Base-by-base conservation (phyloP, 2,329 filamentous ascomycete genomes). In the Sporothrix luriei region DNA sequence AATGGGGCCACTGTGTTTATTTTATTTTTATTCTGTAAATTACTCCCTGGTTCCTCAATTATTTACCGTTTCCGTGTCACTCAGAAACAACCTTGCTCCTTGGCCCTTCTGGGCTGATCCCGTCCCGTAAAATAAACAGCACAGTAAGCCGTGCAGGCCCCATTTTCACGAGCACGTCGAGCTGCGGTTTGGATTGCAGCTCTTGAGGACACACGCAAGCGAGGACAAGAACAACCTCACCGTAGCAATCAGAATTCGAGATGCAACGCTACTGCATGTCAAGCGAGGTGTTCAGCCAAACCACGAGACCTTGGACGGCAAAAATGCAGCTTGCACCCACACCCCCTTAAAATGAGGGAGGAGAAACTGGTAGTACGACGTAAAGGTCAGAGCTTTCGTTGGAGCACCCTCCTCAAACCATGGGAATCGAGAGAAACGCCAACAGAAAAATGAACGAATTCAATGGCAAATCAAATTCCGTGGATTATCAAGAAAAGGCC, bases 251-350 rank as follows among this genome's bases (percentile, higher is more conserved):
- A 62, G 57, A 13, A 62, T 62, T 26, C 4, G 16, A 46, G 57
- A 26, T 62, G 21, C 38, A 38, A 62, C 57, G 57, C 57, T 46
- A 38, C 57, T 62, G 38, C 38, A 62, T 46, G 57, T 61, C n/a
- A n/a, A 43, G 57, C 33, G 13, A 55, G n/a, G 38, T 33, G 55
- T 38, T 21, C 52, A 33, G 40, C 57, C 57, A 46, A 46, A 62
- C 21, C 33, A 61, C 55, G n/a, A 61, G 55, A 43, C 19, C 55
- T 24, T 43, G 33, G 33, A 40, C 29, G 6, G 13, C 19, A 21
- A 10, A 40, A 59, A 21, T n/a, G 9, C 10, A 40, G 33, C 9
- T 9, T 33, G 33, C 33, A 33, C 33, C 33, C 33, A 33, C 33
- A 33, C 4, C 33, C 33, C 3, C 29, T 1, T 33, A n/a, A 54